Evolutionary conservation across 2,329 filamentous ascomycete species (phyloP).

Genomic region (Colletotrichum endophyticum): DNA sequence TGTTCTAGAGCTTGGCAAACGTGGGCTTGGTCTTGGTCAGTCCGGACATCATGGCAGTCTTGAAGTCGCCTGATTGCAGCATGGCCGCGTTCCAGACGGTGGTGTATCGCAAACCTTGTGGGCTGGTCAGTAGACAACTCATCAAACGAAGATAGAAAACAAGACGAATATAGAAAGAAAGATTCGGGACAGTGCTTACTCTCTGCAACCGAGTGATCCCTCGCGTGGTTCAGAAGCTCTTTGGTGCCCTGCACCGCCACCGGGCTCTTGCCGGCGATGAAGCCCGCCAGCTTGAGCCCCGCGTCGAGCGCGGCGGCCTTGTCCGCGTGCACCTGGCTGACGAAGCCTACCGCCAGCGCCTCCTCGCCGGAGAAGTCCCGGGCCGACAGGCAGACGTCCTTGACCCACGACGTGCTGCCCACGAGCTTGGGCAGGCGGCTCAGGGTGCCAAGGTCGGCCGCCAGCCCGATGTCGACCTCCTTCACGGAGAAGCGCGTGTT

Average conservation of each 20-base stretch:
- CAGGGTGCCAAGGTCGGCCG: conserved; percentile 80
- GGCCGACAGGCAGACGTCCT: conserved; percentile 77
- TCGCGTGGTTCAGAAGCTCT: conserved; percentile 80
- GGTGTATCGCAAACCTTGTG: conserved; percentile 76
- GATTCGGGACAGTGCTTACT: conserved; percentile 55
- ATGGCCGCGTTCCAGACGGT: conserved; percentile 86
- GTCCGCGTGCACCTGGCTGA: conserved; percentile 66
- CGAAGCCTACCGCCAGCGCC: conserved; percentile 72
- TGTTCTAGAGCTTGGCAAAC: conserved; percentile 78
- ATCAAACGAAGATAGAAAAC: background rate
- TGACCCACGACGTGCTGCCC: conserved; percentile 75
- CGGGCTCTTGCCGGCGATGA: conserved; percentile 82
- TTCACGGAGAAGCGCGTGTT: conserved; percentile 73
- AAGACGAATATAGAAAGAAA: background rate
- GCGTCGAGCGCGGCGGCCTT: conserved; percentile 68
- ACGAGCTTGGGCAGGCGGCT: conserved; percentile 76
- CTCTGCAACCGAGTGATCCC: conserved; percentile 79
- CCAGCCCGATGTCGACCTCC: conserved; percentile 82
- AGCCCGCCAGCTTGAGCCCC: conserved; percentile 65
- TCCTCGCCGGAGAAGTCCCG: conserved; percentile 73
- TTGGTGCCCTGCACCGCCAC: conserved; percentile 89
- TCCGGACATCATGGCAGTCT: conserved; percentile 75
- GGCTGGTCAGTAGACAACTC: background rate
- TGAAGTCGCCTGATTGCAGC: conserved; percentile 80
- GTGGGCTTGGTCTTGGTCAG: conserved; percentile 79